Base-by-base conservation (phyloP, 768 basidiomycete genomes). In the Strobilomyces dryophilus region DNA sequence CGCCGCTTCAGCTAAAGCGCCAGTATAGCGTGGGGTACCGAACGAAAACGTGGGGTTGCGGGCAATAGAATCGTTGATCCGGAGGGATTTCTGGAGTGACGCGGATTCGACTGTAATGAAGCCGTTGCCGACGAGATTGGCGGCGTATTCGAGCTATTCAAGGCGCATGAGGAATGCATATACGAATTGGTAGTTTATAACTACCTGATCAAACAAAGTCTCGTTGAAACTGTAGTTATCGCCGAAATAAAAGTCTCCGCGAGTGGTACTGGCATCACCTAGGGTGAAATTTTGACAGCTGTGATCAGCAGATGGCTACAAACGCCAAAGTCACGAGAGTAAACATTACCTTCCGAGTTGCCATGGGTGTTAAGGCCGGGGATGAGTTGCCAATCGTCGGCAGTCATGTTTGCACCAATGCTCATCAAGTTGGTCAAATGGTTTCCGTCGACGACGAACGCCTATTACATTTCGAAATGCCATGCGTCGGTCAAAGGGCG, bases 31-130 rank as follows among this genome's bases (percentile, higher is more conserved):
- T 0, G 61, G 61, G 15, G 58, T 58, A 3, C 56, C 56, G n/a
- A 66, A 64, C 45, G 32, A 53, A 40, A 65, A 65, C 0, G 59
- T 61, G 0, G 63, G 63, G 36, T 65, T 65, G 40, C 45, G 49
- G 11, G 63, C 64, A 18, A 65, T 66, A 18, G 63, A 65, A 45
- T 66, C 56, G 34, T 61, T 66, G 43, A 65, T 65, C n/a, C 64
- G 61, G 4, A 47, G 49, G 1, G 34, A 34, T 26, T 66, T 65
- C 37, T 65, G 54, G 27, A 66, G 18, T 9, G 61, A 26, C 27
- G 61, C 52, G 4, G 64, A 63, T 44, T 66, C 56, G 21, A 66
- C 4, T 2, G 63, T 65, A 36, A 66, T 48, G 34, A 45, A 20
- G 0, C 63, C 61, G 36, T 36, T n/a, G 15, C 63, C 63, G 12